phyloP scores from a whole-genome alignment of 1,284 basidiomycete species.

The Cryptococcus sp. region DNA sequence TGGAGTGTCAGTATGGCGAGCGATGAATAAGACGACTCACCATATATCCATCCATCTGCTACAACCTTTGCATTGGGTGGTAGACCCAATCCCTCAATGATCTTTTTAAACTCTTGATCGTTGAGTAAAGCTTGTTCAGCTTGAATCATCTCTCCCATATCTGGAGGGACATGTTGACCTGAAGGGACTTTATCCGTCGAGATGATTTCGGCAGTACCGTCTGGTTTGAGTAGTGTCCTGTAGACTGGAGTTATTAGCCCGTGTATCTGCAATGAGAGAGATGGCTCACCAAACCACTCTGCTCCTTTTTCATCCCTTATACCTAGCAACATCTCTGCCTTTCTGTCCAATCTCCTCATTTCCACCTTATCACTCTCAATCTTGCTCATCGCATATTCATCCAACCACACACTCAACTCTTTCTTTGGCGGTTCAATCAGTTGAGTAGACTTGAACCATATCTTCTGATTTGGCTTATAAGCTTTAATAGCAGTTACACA shows the following conservation, averaged over 20 bases:
- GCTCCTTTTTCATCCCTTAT: not conserved
- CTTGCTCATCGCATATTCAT: constrained; percentile 1
- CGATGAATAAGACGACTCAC: not conserved
- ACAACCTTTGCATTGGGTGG: constrained; percentile 11
- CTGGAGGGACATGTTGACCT: constrained; percentile 16
- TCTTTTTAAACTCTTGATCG: constrained; percentile 23
- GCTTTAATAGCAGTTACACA: constrained; percentile 5
- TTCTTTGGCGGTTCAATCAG: constrained; percentile 32
- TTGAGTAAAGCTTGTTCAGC: constrained; percentile 30
- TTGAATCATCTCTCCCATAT: constrained; percentile 31
- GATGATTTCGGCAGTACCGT: not conserved
- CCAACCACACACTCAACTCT: constrained; percentile 22
- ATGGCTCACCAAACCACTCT: not conserved
- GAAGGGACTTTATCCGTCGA: not conserved
- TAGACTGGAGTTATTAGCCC: not conserved
- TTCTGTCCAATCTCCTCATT: not conserved
- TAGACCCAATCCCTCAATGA: constrained; percentile 21
- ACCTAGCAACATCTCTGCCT: not conserved
- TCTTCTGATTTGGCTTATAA: not conserved
- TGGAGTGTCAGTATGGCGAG: not conserved
- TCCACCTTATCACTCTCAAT: not conserved
- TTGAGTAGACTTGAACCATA: constrained; percentile 32
- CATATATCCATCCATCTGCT: constrained; percentile 22
- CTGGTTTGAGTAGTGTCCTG: not conserved
- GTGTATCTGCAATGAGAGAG: not conserved